Evolutionary conservation across 164 flowering plant species (phyloP), one percentile per base, ranked within the genome.

Genomic region (Aristolochia californica): DNA sequence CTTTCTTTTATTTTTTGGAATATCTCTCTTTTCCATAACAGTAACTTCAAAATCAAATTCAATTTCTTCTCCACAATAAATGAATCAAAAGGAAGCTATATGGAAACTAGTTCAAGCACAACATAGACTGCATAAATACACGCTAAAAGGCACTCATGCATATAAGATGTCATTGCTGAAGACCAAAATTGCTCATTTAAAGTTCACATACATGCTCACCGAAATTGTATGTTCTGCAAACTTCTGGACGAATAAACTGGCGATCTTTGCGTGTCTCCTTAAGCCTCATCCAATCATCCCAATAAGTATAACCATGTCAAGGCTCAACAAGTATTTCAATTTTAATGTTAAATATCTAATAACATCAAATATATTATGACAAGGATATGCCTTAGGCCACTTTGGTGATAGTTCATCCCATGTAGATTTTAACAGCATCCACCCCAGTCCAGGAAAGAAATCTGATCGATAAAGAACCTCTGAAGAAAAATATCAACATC

Each of bases 311-410:
- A 21, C 54, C 66, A 83, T 62, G 87, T 87, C 72, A 83, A 90
- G 77, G 86, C 13, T 20, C 58, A 56, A 56, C 21, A 48, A 20
- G 7, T 20, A 21, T 53, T 1, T 14, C 4, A 56, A 44, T n/a
- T 26, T 14, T 14, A 27, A 14, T 54, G 43, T 34, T 20, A 14
- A 47, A 47, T n/a, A 47, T 47, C 18, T 20, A 47, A 20, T 47
- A 3, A 23, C 25, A 24, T 17, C 24, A 16, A 25, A 53, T 5
- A n/a, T 28, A 8, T 56, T 65, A 53, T n/a, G 17, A 23, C 21
- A 83, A 93, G 98, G 98, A 89, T 93, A 93, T 93, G 98, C 97
- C 71, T 84, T 90, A 7, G 95, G 97, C 99, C 97, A 94, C 74
- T 94, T 94, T 51, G 96, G 97, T 27, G 99, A 94, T 55, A 94